phyloP scores from a whole-genome alignment of 192 early-diverging fungal species.

The Coemansia sp. region DNA sequence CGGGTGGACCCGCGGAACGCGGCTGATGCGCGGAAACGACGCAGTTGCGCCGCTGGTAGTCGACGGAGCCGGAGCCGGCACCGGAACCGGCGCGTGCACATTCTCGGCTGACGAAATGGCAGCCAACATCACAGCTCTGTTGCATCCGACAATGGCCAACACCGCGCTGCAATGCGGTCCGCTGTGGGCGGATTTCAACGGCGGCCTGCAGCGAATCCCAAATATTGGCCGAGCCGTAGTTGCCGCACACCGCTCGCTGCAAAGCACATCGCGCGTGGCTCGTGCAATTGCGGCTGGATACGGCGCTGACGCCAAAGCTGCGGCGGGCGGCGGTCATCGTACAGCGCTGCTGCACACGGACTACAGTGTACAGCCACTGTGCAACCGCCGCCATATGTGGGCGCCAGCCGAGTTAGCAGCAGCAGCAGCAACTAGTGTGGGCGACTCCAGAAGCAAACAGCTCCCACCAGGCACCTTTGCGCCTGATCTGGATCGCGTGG shows the following conservation, averaged over 20 bases:
- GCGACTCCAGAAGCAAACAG: background rate
- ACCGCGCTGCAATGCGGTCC: slow-evolving; percentile 69
- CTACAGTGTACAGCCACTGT: slow-evolving; percentile 62
- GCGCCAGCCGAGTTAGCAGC: slow-evolving; percentile 29
- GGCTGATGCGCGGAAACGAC: slow-evolving; percentile 91
- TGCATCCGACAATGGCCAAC: slow-evolving; percentile 77
- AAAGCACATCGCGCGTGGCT: background rate
- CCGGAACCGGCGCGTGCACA: slow-evolving; percentile 78
- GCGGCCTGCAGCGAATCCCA: slow-evolving; percentile 82
- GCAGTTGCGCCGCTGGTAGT: slow-evolving; percentile 82
- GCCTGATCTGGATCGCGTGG: slow-evolving; percentile 87
- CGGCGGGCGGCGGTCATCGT: slow-evolving; percentile 6
- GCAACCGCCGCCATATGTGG: slow-evolving; percentile 85
- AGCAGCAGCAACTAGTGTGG: slow-evolving; percentile 60
- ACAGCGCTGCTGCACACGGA: slow-evolving; percentile 16
- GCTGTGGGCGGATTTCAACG: slow-evolving; percentile 96
- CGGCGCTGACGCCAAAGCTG: slow-evolving; percentile 13
- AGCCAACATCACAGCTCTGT: slow-evolving; percentile 86
- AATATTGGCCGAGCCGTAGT: slow-evolving; percentile 21
- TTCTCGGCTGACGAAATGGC: slow-evolving; percentile 94
- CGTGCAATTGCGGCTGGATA: slow-evolving; percentile 12
- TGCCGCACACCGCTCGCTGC: slow-evolving; percentile 5
- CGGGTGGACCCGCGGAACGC: slow-evolving; percentile 97
- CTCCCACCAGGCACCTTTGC: slow-evolving; percentile 49
- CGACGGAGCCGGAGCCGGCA: slow-evolving; percentile 11